Conservation (phyloP, 1,139 yeast genomes). For the Kurtzmaniella quercitrusa region DNA sequence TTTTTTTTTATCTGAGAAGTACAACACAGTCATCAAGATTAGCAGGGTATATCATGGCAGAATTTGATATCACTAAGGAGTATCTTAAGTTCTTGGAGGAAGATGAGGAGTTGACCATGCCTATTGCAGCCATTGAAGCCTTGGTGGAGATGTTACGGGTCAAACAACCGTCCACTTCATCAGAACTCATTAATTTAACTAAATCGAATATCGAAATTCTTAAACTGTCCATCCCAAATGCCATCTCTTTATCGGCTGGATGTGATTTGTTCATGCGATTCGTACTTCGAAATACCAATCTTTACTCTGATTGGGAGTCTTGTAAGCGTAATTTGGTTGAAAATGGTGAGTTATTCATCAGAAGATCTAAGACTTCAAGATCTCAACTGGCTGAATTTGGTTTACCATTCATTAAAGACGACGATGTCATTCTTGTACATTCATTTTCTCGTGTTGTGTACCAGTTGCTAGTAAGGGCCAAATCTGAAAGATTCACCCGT, state of each 20-base stretch:
- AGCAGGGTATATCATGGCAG: constrained; percentile 14
- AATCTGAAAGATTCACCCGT: constrained; percentile 62
- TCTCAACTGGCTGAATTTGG: constrained; percentile 87
- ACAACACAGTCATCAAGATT: constrained; percentile 11
- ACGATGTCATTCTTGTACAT: constrained; percentile 85
- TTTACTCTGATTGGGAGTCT: constrained; percentile 95
- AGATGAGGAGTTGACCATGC: constrained; percentile 96
- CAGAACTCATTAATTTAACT: constrained; percentile 81
- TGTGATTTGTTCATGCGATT: constrained; percentile 95
- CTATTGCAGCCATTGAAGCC: constrained; percentile 96
- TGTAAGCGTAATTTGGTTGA: constrained; percentile 84
- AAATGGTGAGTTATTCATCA: constrained; percentile 88
- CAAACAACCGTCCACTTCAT: constrained; percentile 87
- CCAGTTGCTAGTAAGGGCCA: constrained; percentile 72
- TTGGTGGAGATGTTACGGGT: constrained; percentile 76
- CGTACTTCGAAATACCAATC: constrained; percentile 82
- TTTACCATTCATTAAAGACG: constrained; percentile 85
- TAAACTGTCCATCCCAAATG: constrained; percentile 78
- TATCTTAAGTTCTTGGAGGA: constrained; percentile 77
- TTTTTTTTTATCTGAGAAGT: not conserved
- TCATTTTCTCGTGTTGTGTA: constrained; percentile 89
- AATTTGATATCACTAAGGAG: constrained; percentile 75
- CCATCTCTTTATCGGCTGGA: constrained; percentile 92
- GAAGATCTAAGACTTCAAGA: constrained; percentile 88
- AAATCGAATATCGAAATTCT: constrained; percentile 71